These are phyloP conservation scores for Hura crepitans DNA, from an alignment of 441 rosid species.

Conservation along the genomic window DNA sequence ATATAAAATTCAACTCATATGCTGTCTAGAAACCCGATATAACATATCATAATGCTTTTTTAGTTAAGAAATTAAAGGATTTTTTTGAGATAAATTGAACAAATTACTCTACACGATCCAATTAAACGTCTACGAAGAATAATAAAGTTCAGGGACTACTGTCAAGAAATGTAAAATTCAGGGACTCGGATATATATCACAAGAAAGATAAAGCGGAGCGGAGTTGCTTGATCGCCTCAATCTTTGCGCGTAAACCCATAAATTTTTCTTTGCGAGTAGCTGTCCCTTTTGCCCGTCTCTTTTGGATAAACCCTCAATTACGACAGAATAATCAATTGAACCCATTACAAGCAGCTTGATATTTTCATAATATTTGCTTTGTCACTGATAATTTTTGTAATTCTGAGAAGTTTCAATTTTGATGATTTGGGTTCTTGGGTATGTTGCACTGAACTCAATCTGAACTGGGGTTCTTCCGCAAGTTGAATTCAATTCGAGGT, in stretches of 20 bases:
- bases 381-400: background rate
- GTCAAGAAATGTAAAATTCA: too few relatives aligned
- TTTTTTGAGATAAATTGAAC: too few relatives aligned
- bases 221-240: constrained; percentile 8
- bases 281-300: background rate
- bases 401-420: constrained; percentile 16
- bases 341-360: constrained; percentile 16
- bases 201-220: background rate
- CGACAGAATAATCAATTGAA: constrained; percentile 22
- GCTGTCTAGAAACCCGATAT: too few relatives aligned
- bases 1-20: too few relatives aligned
- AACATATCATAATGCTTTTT: too few relatives aligned
- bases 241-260: background rate
- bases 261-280: background rate
- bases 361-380: constrained; percentile 9
- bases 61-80: too few relatives aligned
- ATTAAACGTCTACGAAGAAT: too few relatives aligned
- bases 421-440: constrained; percentile 23
- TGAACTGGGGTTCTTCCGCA: constrained; percentile 31
- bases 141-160: too few relatives aligned
- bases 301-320: constrained; percentile 23
- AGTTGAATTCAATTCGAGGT: constrained; percentile 7
- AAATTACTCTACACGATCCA: too few relatives aligned
- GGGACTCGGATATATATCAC: background rate
- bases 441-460: constrained; percentile 19